Evolutionary conservation across 495 filamentous ascomycete species (phyloP).

Genomic region (Friedmanniomyces endolithicus): DNA sequence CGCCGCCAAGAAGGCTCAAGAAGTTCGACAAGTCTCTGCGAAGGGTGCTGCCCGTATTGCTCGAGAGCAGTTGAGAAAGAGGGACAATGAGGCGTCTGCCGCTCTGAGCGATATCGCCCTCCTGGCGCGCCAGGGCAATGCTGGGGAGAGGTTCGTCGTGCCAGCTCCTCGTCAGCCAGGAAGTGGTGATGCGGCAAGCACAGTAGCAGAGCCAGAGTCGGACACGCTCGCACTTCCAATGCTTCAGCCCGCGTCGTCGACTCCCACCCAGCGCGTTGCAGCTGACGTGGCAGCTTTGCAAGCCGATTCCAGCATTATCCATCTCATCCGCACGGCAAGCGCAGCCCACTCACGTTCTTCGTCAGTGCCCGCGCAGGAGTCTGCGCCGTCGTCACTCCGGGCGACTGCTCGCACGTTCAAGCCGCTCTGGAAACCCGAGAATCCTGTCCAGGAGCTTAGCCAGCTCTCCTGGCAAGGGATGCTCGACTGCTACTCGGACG

Average conservation of each 20-base stretch:
- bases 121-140: slow-evolving; percentile 1
- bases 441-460: background rate
- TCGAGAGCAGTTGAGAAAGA: background rate
- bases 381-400: slow-evolving; percentile 1
- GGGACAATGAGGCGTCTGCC: background rate
- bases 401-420: slow-evolving; percentile 1
- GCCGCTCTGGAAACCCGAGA: slow-evolving; percentile 9
- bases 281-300: background rate
- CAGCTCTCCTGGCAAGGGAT: slow-evolving; percentile 6
- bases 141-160: background rate
- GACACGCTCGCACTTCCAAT: background rate
- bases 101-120: background rate
- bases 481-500: background rate
- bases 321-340: background rate
- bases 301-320: background rate
- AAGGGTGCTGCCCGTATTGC: background rate
- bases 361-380: background rate
- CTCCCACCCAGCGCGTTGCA: background rate
- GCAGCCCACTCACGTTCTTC: background rate
- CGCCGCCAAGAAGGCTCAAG: background rate
- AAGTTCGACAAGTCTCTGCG: background rate
- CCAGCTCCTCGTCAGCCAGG: background rate
- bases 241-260: background rate
- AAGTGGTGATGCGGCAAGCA: background rate
- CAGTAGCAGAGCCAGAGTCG: background rate